phyloP scores from a whole-genome alignment of 2,329 filamentous ascomycete species.

The Xylariaceae sp. region DNA sequence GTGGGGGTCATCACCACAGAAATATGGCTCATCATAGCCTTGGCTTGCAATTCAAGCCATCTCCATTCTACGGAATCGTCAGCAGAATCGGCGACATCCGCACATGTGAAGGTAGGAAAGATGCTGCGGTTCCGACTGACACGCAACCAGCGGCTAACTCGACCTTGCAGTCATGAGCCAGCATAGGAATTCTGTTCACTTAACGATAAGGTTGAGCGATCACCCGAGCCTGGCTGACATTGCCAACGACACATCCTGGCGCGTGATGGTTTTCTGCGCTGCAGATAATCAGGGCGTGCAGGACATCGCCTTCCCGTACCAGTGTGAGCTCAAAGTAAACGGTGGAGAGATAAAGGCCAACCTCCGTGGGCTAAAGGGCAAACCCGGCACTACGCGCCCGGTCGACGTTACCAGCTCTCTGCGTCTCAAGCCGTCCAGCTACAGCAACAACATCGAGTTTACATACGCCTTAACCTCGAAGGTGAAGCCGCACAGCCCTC shows the following conservation, averaged over 20 bases:
- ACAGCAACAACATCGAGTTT: constrained; percentile 73
- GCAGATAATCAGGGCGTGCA: constrained; percentile 57
- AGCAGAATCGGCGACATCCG: constrained; percentile 59
- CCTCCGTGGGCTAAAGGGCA: constrained; percentile 89
- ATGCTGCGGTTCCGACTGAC: neutral
- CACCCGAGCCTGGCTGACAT: constrained; percentile 50
- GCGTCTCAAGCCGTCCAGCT: constrained; percentile 60
- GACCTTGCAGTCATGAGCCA: constrained; percentile 48
- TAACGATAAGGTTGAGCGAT: constrained; percentile 45
- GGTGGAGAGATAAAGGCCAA: constrained; percentile 86
- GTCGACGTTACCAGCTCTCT: constrained; percentile 81
- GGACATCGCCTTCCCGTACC: constrained; percentile 84
- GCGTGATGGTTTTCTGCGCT: constrained; percentile 81
- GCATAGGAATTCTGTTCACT: constrained; percentile 43
- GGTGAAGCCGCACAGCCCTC: constrained; percentile 44
- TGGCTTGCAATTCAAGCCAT: constrained; percentile 54
- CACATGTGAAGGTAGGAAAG: constrained; percentile 64
- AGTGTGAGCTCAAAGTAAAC: constrained; percentile 90
- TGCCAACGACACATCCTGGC: constrained; percentile 54
- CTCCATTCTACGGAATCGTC: constrained; percentile 76
- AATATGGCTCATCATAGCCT: constrained; percentile 8
- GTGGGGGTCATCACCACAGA: constrained; percentile 11
- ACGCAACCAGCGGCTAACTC: constrained; percentile 6
- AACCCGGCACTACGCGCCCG: constrained; percentile 87
- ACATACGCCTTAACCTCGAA: constrained; percentile 90